These are phyloP conservation scores for Pleurotus tuber-regium DNA, from an alignment of 768 basidiomycete genomes.

Conservation along the genomic window DNA sequence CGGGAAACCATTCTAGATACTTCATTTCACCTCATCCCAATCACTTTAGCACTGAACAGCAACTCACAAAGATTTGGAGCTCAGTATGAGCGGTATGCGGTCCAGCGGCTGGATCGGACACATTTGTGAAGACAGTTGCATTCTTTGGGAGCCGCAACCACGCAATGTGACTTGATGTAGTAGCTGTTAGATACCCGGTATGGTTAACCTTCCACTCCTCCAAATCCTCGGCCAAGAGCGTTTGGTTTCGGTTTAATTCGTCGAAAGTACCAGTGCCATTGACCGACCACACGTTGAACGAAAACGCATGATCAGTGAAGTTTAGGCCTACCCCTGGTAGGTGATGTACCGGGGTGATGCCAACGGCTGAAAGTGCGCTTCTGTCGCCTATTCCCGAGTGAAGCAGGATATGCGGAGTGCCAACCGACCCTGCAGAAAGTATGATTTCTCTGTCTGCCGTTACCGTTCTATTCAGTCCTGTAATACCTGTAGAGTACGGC, in stretches of 20 bases:
- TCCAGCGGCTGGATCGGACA: conserved; percentile 22
- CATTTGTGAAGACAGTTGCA: conserved; percentile 14
- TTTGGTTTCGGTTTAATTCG: conserved; percentile 19
- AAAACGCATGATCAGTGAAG: conserved; percentile 28
- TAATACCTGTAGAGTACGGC: not conserved
- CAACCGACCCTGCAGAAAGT: conserved; percentile 32
- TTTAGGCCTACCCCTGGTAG: conserved; percentile 36
- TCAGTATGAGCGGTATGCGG: conserved; percentile 20
- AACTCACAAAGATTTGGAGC: conserved; percentile 16
- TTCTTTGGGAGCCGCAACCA: conserved; percentile 18
- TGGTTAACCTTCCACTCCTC: conserved; percentile 24
- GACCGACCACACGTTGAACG: conserved; percentile 16
- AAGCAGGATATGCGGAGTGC: conserved; percentile 23
- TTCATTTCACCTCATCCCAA: no score
- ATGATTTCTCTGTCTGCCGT: conserved; percentile 34
- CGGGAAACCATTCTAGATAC: conserved; percentile 5
- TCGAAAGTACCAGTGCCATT: conserved; percentile 25
- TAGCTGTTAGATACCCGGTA: conserved; percentile 20
- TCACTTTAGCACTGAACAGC: no score
- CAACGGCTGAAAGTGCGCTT: conserved; percentile 3
- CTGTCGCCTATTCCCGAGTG: conserved; percentile 26
- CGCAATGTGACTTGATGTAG: conserved; percentile 16
- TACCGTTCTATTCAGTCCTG: not conserved
- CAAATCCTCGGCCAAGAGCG: conserved; percentile 19
- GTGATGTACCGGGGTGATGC: conserved; percentile 29